Conservation (phyloP, 2,329 filamentous ascomycete genomes). For the Aspergillus neoniger region DNA sequence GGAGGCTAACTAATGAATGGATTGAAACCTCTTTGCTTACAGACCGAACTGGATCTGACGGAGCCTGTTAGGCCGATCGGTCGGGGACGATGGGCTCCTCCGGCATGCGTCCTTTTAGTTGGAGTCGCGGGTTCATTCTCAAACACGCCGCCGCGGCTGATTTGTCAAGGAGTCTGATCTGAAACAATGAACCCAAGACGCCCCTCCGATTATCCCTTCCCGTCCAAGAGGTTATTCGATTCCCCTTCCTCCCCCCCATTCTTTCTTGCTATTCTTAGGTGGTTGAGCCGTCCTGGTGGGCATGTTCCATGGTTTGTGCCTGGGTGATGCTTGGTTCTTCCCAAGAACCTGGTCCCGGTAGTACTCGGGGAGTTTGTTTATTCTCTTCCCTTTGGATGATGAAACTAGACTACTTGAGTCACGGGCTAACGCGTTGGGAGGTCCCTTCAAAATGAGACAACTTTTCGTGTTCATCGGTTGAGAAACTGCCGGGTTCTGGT, state of each 20-base stretch:
- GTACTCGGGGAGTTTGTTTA: not conserved
- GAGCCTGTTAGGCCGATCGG: conserved; percentile 16
- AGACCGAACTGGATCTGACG: conserved; percentile 9
- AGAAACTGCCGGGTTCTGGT: not conserved
- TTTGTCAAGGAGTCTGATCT: conserved; percentile 23
- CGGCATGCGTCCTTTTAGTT: not conserved
- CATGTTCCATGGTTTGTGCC: conserved; percentile 8
- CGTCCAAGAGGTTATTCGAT: not conserved
- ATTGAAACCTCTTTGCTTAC: not conserved
- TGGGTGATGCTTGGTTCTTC: conserved; percentile 1
- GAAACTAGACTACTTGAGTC: not conserved
- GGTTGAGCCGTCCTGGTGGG: not conserved
- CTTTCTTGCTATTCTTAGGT: conserved; percentile 9
- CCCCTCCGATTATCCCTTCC: conserved; percentile 12
- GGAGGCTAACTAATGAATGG: conserved; percentile 1
- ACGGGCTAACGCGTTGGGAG: not conserved
- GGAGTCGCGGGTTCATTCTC: conserved; percentile 10
- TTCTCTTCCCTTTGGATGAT: not conserved
- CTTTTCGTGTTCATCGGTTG: not conserved
- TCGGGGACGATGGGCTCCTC: conserved; percentile 14
- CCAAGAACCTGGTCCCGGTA: not conserved
- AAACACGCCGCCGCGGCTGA: conserved; percentile 19
- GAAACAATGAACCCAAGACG: conserved; percentile 22
- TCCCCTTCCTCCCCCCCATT: not conserved
- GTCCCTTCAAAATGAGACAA: not conserved